Evolutionary conservation across 768 basidiomycete species (phyloP), one percentile per base, ranked within the genome.

Genomic region (Naematelia aurantialba): DNA sequence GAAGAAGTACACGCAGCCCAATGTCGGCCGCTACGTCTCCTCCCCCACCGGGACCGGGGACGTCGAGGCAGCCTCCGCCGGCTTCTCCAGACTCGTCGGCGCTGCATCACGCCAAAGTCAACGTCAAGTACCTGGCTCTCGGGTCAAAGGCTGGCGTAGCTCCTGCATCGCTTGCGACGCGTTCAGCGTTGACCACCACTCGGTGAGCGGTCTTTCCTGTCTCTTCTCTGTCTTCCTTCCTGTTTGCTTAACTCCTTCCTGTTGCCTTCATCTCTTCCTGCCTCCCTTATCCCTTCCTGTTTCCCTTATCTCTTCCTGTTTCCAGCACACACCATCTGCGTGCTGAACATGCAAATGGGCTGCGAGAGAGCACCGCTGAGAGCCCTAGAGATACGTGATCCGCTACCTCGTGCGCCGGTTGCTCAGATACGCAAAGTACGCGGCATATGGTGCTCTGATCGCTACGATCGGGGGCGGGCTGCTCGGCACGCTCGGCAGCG

Each of bases 341-440:
- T n/a, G n/a, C n/a, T n/a, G n/a, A n/a, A n/a, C n/a, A n/a, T n/a
- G n/a, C n/a, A n/a, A n/a, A n/a, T n/a, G n/a, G n/a, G n/a, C n/a
- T n/a, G n/a, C n/a, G n/a, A n/a, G n/a, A n/a, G n/a, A n/a, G n/a
- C n/a, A n/a, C n/a, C n/a, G n/a, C 47, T 54, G 21, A 54, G 45
- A 13, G 17, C 14, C 19, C n/a, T 22, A 52, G 13, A 73, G 72
- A 62, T 73, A 73, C 56, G 67, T 61, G 2, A 39, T 73, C 4
- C 55, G 65, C 27, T 73, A 73, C 54, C 52, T 65, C 10, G 62
- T 73, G 11, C 44, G 60, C 5, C 49, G 72, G 17, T 44, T 69
- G 14, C 30, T 73, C 2, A 65, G 72, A 34, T 73, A 73, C 58
- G 72, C 69, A 13, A 73, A 73, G 57, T 73, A 73, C 55, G 72